Evolutionary conservation across 2,329 filamentous ascomycete species (phyloP).

Genomic region (Botrytis aclada): DNA sequence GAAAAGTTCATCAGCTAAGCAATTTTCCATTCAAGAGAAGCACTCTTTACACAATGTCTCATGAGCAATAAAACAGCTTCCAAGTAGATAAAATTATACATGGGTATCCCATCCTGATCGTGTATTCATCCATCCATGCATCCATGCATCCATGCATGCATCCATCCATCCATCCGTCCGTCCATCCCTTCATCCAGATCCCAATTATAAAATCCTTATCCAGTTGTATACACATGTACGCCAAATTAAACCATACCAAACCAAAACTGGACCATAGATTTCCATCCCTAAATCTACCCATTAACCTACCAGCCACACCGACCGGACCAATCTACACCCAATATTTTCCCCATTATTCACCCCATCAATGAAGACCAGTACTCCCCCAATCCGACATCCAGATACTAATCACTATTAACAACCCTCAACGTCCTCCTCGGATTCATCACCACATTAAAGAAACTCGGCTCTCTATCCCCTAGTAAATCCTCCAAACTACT

Average conservation of each 20-base stretch:
- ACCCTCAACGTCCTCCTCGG: conserved; percentile 66
- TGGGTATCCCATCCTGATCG: conserved; percentile 3
- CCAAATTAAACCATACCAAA: not conserved
- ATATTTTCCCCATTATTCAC: not conserved
- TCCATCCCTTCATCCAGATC: not conserved
- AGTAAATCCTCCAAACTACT: conserved; percentile 53
- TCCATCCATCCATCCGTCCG: not conserved
- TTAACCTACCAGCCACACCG: not conserved
- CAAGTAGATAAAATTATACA: not conserved
- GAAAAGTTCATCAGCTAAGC: no score
- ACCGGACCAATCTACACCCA: not conserved
- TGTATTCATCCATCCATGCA: not conserved
- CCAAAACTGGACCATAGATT: not conserved
- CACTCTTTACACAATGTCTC: not conserved
- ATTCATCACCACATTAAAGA: conserved; percentile 67
- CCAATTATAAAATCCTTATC: not conserved
- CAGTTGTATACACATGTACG: not conserved
- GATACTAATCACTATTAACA: conserved; percentile 49
- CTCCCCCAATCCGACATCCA: not conserved
- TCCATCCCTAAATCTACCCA: not conserved
- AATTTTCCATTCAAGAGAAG: not conserved
- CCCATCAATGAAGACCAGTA: not conserved
- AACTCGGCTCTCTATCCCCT: conserved; percentile 64
- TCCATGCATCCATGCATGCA: not conserved
- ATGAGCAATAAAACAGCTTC: not conserved